Evolutionary conservation across 140 eudicot species (phyloP), one percentile per base, ranked within the genome.

Genomic region (Anethum foeniculum): DNA sequence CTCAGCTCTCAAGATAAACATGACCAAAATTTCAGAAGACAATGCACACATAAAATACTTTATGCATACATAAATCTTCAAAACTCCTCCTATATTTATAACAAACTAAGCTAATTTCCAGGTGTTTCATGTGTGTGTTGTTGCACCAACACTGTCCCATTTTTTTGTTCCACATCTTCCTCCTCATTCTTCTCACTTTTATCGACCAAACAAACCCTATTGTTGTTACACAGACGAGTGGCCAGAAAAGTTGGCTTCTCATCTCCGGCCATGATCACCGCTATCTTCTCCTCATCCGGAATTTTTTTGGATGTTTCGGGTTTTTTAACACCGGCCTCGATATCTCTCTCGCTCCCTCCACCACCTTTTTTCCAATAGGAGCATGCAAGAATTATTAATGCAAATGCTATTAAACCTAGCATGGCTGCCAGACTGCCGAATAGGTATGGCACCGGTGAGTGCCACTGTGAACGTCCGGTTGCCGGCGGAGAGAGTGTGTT

Each of bases 181-280:
- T 80, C 68, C 51, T 30, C 46, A 49, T 47, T 65, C 7, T 80
- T 64, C 83, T 82, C n/a, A 62, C 77, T 39, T 28, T 52, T 77
- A 58, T 74, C 79, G 75, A 79, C 71, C 16, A 86, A 87, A 52
- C 82, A 54, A 71, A 56, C 28, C 68, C 80, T 32, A 74, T 18
- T 85, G 48, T 28, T 64, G 16, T 65, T 75, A 2, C 85, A 80
- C 75, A 85, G 3, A 6, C 85, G 94, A 5, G 92, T 92, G 16
- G 95, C 97, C 79, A 92, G 76, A 80, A 85, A 92, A 15, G 95
- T 90, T 2, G 97, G 97, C 54, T 84, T 88, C 60, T 49, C 85
- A 18, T 92, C 86, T 49, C 97, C 97, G 5, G 95, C 95, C 97
- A 92, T 90, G 21, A 92, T 88, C 6, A 92, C 97, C 28, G 90